A percentile compares a stretch with the other conserved stretches of the same genome.
These are phyloP conservation scores for Cytospora mali DNA, from an alignment of 2,329 filamentous ascomycete species.

Conservation along the genomic window DNA sequence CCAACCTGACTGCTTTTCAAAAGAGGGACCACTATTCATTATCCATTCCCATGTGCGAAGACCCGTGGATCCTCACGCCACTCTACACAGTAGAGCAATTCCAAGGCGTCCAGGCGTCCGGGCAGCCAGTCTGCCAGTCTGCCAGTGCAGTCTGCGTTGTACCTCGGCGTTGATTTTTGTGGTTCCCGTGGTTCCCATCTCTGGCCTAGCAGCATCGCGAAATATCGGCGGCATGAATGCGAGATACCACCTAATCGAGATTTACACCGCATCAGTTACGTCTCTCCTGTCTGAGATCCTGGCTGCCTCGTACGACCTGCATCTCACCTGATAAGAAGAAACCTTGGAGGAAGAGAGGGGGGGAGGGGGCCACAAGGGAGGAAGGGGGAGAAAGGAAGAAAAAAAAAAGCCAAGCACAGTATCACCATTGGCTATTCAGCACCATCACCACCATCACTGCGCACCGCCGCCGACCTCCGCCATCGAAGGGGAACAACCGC, in stretches of 20 bases:
- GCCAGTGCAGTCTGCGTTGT: too few species aligned
- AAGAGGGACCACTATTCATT: neutral
- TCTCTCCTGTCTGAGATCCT: neutral
- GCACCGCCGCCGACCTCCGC: neutral
- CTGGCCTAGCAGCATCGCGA: conserved; percentile 2
- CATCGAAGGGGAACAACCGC: neutral
- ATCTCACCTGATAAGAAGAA: neutral
- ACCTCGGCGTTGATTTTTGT: too few species aligned
- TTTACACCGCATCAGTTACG: neutral
- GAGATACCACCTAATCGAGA: conserved; percentile 4
- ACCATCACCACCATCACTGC: neutral
- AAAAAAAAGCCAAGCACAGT: too few species aligned
- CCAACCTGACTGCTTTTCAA: neutral
- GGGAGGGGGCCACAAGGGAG: too few species aligned
- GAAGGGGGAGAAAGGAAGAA: too few species aligned
- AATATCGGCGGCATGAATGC: neutral
- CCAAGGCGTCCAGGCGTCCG: too few species aligned
- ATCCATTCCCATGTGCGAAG: conserved; percentile 1
- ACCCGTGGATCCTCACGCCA: neutral
- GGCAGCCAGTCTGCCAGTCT: too few species aligned
- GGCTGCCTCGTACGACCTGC: neutral
- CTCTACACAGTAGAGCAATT: neutral
- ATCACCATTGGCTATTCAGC: neutral
- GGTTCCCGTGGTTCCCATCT: neutral
- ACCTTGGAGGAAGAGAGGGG: too few species aligned